Evolutionary conservation across 345 rosid species (phyloP).

Genomic region (Dipteronia dyeriana): DNA sequence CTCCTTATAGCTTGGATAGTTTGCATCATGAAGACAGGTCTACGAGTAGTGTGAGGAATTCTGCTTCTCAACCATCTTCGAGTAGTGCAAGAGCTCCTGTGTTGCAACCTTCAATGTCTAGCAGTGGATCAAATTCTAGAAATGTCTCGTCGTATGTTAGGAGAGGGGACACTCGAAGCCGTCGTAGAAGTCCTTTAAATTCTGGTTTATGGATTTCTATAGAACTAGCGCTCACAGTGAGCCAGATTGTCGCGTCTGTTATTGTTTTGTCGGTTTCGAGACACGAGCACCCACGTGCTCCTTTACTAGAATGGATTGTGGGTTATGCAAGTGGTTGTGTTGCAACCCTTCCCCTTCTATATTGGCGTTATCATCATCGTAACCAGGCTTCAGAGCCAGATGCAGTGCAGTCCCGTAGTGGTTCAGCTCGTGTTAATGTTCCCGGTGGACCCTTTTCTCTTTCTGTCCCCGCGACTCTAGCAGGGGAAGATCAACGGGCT

Average conservation of each 20-base stretch:
- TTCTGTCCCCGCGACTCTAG: conserved; percentile 65
- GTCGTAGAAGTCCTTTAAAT: conserved; percentile 88
- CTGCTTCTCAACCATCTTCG: conserved; percentile 47
- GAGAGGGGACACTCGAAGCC: conserved; percentile 59
- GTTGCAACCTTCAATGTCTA: conserved; percentile 50
- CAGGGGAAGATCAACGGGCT: conserved; percentile 60
- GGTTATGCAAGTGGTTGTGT: conserved; percentile 92
- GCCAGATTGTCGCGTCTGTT: conserved; percentile 85
- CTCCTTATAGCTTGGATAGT: conserved; percentile 53
- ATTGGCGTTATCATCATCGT: conserved; percentile 83
- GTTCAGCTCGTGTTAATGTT: conserved; percentile 59
- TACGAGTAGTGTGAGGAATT: conserved; percentile 34
- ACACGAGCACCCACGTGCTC: conserved; percentile 78
- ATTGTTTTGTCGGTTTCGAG: conserved; percentile 76
- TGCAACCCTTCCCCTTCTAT: conserved; percentile 84
- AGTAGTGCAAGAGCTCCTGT: conserved; percentile 33
- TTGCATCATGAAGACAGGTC: conserved; percentile 54
- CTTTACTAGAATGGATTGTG: conserved; percentile 81
- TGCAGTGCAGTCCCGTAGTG: conserved; percentile 60
- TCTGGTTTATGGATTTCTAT: conserved; percentile 94
- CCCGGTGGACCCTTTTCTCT: conserved; percentile 80
- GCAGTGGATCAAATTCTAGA: conserved; percentile 55
- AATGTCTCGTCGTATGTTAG: conserved; percentile 37
- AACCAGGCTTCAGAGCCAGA: conserved; percentile 71
- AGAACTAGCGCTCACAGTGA: conserved; percentile 74